Evolutionary conservation across 2,329 filamentous ascomycete genomes (phyloP).

Genomic region (Colletotrichum plurivorum): DNA sequence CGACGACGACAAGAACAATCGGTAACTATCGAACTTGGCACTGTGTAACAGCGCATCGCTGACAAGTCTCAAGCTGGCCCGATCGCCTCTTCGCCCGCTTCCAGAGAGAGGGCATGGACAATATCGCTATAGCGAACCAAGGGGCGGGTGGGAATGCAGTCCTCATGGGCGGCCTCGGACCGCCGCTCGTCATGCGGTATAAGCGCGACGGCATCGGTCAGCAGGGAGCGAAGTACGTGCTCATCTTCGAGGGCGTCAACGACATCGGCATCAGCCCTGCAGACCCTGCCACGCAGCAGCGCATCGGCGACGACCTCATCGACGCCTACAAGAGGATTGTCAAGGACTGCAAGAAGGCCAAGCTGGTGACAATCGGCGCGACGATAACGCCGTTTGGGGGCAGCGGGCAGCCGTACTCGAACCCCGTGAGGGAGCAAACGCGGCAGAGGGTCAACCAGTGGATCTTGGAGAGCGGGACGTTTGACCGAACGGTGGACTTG

Average conservation of each 20-base stretch:
- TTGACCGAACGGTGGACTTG: slow-evolving; percentile 75
- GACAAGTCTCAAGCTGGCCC: slow-evolving; percentile 61
- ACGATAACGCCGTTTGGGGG: slow-evolving; percentile 76
- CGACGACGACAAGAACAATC: slow-evolving; percentile 71
- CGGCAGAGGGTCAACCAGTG: slow-evolving; percentile 72
- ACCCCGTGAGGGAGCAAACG: slow-evolving; percentile 68
- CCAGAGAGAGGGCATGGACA: slow-evolving; percentile 60
- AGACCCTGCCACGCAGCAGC: slow-evolving; percentile 61
- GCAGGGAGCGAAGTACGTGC: slow-evolving; percentile 69
- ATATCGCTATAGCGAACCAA: slow-evolving; percentile 73
- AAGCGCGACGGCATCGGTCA: slow-evolving; percentile 75
- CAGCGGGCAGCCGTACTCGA: slow-evolving; percentile 67
- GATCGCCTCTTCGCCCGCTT: slow-evolving; percentile 68
- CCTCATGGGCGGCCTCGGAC: slow-evolving; percentile 73
- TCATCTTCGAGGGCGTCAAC: slow-evolving; percentile 79
- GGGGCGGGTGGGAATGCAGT: slow-evolving; percentile 79
- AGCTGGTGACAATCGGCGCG: slow-evolving; percentile 71
- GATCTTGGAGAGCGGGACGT: slow-evolving; percentile 68
- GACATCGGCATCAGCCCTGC: slow-evolving; percentile 71
- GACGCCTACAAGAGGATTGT: slow-evolving; percentile 72
- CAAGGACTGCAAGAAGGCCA: slow-evolving; percentile 65
- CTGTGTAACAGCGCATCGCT: neutral
- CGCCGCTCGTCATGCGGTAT: slow-evolving; percentile 71
- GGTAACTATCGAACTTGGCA: slow-evolving; percentile 47
- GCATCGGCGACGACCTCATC: slow-evolving; percentile 65